A percentile compares a stretch with the other conserved stretches of the same genome.
phyloP scores from a whole-genome alignment of 768 basidiomycete genomes.

The Naganishia antarctica region DNA sequence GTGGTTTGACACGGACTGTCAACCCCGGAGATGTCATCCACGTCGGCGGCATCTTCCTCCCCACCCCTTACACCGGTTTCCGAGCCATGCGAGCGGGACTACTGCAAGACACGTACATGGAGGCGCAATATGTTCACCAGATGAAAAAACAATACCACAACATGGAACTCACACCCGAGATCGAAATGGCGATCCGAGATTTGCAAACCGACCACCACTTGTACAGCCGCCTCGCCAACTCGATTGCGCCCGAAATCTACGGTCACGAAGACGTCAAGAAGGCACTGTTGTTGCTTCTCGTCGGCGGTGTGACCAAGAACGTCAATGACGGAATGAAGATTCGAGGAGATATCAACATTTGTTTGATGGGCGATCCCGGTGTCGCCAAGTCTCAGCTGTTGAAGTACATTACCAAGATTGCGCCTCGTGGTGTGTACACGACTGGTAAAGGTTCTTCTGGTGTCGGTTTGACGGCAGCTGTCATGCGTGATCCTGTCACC shows the following conservation, averaged over 20 bases:
- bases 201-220: constrained; percentile 71
- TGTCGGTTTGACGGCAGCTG: constrained; percentile 96
- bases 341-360: constrained; percentile 93
- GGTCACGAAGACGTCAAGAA: constrained; percentile 98
- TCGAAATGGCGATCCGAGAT: constrained; percentile 63
- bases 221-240: constrained; percentile 80
- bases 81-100: constrained; percentile 94
- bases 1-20: constrained; percentile 79
- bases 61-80: constrained; percentile 94
- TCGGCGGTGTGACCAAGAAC: constrained; percentile 91
- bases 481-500: constrained; percentile 98
- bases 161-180: constrained; percentile 85
- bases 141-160: constrained; percentile 96
- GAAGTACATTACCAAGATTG: constrained; percentile 98
- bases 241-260: constrained; percentile 97
- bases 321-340: constrained; percentile 99
- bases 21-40: constrained; percentile 95
- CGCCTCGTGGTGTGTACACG: constrained; percentile 94
- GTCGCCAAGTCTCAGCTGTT: constrained; percentile 78
- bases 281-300: constrained; percentile 80
- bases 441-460: constrained; percentile 98
- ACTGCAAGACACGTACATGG: constrained; percentile 93
- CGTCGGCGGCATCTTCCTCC: constrained; percentile 93
- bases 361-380: constrained; percentile 98
- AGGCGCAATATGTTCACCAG: constrained; percentile 82